phyloP scores from a whole-genome alignment of 768 basidiomycete genomes.

The Boletus huronensis region DNA sequence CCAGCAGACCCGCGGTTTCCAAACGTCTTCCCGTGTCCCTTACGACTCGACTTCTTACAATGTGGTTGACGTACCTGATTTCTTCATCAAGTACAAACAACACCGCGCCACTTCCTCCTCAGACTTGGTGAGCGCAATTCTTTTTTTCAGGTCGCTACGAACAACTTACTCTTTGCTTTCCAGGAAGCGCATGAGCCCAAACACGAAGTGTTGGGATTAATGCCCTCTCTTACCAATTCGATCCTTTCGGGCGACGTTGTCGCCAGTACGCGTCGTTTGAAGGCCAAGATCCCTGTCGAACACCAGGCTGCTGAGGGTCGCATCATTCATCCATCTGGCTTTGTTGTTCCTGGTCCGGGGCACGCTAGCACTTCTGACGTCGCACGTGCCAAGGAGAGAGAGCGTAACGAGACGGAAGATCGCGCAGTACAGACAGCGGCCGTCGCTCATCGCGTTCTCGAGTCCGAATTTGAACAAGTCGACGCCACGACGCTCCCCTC shows the following conservation, averaged over 20 bases:
- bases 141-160: not conserved
- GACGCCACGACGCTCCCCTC: slow-evolving; percentile 23
- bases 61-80: slow-evolving; percentile 23
- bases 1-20: slow-evolving; percentile 23
- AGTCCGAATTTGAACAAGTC: slow-evolving; percentile 28
- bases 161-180: not conserved
- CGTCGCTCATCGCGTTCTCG: slow-evolving; percentile 30
- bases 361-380: slow-evolving; percentile 23
- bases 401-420: slow-evolving; percentile 22
- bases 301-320: slow-evolving; percentile 17
- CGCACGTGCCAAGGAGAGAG: slow-evolving; percentile 24
- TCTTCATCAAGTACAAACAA: slow-evolving; percentile 28
- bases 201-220: slow-evolving; percentile 18
- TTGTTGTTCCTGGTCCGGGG: slow-evolving; percentile 30
- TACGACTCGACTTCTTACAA: slow-evolving; percentile 29
- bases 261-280: slow-evolving; percentile 28
- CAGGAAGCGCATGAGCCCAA: slow-evolving; percentile 1
- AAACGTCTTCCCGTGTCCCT: slow-evolving; percentile 15
- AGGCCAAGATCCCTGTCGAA: slow-evolving; percentile 28
- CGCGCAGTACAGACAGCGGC: slow-evolving; percentile 28
- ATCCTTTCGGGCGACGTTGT: slow-evolving; percentile 23
- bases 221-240: slow-evolving; percentile 21
- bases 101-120: slow-evolving; percentile 4
- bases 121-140: slow-evolving; percentile 3
- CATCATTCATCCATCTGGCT: slow-evolving; percentile 27